Evolutionary conservation across 192 early-diverging fungal species (phyloP).

Genomic region (Gigaspora rosea): DNA sequence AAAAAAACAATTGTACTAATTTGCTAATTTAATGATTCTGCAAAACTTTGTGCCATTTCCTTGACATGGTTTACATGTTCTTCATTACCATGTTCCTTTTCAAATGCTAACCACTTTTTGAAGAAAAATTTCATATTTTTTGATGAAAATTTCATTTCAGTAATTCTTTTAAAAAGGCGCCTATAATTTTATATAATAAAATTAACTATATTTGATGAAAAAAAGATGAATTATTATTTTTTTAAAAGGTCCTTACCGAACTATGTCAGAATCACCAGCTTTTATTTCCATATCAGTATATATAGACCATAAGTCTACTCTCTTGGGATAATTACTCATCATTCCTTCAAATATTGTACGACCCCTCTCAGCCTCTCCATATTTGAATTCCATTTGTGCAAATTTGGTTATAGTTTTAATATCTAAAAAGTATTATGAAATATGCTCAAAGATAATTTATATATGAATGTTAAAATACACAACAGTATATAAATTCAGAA

Average conservation of each 20-base stretch:
- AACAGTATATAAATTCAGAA: not conserved
- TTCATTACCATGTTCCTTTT: conserved; percentile 82
- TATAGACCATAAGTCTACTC: conserved; percentile 94
- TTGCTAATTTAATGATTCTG: conserved; percentile 48
- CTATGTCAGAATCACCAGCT: conserved; percentile 64
- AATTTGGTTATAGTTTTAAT: conserved; percentile 94
- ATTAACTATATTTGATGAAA: not conserved
- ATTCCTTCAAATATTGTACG: conserved; percentile 98
- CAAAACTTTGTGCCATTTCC: conserved; percentile 81
- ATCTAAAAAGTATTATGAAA: conserved; percentile 45
- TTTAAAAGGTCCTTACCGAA: conserved; percentile 51
- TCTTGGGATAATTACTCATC: conserved; percentile 88
- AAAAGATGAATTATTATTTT: not conserved
- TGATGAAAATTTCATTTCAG: conserved; percentile 86
- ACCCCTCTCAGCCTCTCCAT: conserved; percentile 95
- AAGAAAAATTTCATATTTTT: conserved; percentile 99
- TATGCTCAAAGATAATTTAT: conserved; percentile 19
- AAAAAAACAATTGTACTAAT: too few species aligned
- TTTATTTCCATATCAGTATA: conserved; percentile 97
- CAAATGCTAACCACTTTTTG: conserved; percentile 96
- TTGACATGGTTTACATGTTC: conserved; percentile 88
- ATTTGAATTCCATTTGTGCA: conserved; percentile 96
- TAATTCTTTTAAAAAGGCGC: conserved; percentile 86
- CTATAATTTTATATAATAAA: conserved; percentile 31
- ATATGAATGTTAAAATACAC: conserved; percentile 3